Conservation (phyloP, 257 asterid species). For the Jasminum sambac region DNA sequence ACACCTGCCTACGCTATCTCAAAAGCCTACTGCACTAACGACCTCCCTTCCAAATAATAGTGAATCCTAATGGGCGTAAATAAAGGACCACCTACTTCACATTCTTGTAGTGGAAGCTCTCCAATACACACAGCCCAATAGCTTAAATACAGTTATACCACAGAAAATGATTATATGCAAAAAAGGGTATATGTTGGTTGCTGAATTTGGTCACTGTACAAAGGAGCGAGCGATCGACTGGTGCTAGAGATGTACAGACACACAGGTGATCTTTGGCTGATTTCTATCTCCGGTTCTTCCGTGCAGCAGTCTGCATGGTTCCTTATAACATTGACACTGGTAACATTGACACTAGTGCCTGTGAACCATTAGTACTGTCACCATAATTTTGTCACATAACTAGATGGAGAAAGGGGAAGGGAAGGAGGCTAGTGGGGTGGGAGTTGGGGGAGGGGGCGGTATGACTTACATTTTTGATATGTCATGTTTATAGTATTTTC, state of each 20-base stretch:
- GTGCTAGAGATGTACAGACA: not conserved
- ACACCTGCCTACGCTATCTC: not conserved
- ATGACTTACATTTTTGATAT: not conserved
- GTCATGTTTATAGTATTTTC: slow-evolving; percentile 59
- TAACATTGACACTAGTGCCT: not conserved
- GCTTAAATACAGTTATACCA: slow-evolving; percentile 1
- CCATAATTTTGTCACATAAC: not conserved
- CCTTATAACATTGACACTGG: not conserved
- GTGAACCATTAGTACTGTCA: not conserved
- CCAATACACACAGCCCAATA: not conserved
- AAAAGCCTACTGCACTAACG: not conserved
- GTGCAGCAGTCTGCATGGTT: not conserved
- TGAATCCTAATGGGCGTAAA: not conserved
- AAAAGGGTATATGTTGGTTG: not conserved
- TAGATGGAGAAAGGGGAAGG: slow-evolving; percentile 8
- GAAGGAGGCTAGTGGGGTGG: too few relatives aligned
- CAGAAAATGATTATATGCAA: not conserved
- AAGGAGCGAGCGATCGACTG: slow-evolving; percentile 4
- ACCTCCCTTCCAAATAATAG: not conserved
- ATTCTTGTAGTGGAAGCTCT: not conserved
- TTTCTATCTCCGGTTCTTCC: not conserved
- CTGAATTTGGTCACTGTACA: not conserved
- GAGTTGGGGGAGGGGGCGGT: not conserved
- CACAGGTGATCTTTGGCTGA: not conserved
- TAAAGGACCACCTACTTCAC: not conserved